Evolutionary conservation across 768 basidiomycete species (phyloP).

Genomic region (Gautieria morchelliformis): DNA sequence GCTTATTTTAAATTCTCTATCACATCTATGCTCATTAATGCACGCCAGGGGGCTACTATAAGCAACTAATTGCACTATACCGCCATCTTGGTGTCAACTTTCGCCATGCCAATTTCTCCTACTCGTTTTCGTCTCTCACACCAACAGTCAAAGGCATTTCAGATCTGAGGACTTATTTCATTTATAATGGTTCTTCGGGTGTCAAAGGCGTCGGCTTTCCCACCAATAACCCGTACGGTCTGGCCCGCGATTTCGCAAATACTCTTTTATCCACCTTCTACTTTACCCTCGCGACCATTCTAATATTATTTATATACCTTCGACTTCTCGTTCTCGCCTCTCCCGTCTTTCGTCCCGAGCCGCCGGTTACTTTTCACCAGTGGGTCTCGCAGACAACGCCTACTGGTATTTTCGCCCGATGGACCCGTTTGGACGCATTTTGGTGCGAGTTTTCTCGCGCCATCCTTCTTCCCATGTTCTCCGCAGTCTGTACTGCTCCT

Average conservation of each 20-base stretch:
- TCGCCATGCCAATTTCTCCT: constrained; percentile 49
- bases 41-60: constrained; percentile 52
- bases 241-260: constrained; percentile 11
- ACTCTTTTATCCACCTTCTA: constrained; percentile 24
- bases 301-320: constrained; percentile 37
- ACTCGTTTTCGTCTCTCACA: constrained; percentile 54
- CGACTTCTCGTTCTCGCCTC: constrained; percentile 33
- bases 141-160: constrained; percentile 14
- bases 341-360: constrained; percentile 30
- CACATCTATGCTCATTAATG: not conserved
- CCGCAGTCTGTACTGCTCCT: constrained; percentile 62
- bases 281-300: constrained; percentile 34
- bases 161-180: constrained; percentile 38
- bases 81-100: constrained; percentile 49
- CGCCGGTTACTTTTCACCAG: constrained; percentile 34
- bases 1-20: constrained; percentile 19
- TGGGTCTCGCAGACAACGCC: constrained; percentile 40
- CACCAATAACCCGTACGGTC: constrained; percentile 20
- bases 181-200: constrained; percentile 60
- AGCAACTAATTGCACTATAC: constrained; percentile 59
- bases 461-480: constrained; percentile 56
- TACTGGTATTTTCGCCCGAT: constrained; percentile 28
- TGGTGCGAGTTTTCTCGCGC: constrained; percentile 46
- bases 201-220: constrained; percentile 44
- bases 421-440: constrained; percentile 35